Evolutionary conservation across 495 filamentous ascomycete species (phyloP), one percentile per base, ranked within the genome.

Genomic region (Penicillium canescens): DNA sequence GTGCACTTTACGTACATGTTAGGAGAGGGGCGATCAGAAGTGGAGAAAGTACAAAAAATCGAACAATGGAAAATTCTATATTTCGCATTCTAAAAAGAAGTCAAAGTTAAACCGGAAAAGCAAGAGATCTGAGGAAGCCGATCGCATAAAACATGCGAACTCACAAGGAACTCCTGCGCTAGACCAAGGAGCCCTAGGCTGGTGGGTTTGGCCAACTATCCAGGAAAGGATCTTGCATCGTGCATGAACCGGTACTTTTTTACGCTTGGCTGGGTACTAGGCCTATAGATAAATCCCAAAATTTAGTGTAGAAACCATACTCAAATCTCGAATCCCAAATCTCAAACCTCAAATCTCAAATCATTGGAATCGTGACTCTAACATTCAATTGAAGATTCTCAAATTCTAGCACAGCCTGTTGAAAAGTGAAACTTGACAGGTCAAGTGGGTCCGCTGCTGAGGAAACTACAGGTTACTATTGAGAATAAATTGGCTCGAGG

Each of bases 201-300:
- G 28, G 35, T 42, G 18, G 12, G 10, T 4, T 38, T 23, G 6
- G 12, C 31, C 13, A 37, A 13, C 10, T 23, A 6, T 37, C 8
- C 46, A 35, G 49, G 42, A 50, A 10, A 16, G 3, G 31, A 47
- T 61, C 52, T 60, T 56, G 50, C 55, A 61, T 51, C 26, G 6
- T 60, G 60, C 63, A 66, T 59, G 61, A 67, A 66, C 46, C 7
- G 37, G 55, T 57, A 59, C 53, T 62, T 62, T 55, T 52, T 52
- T 41, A 41, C 24, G 4, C 42, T 38, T 61, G 31, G 56, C 42
- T 10, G 45, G 11, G 33, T 49, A 54, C 58, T 56, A 54, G 42
- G 18, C 8, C 44, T 46, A 28, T 18, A 26, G 8, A n/a, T 16
- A 24, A 34, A 31, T 31, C 8, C 28, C 2, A 31, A 31, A 9